phyloP scores from a whole-genome alignment of 2,329 filamentous ascomycete species.

The Biscogniauxia mediterranea region DNA sequence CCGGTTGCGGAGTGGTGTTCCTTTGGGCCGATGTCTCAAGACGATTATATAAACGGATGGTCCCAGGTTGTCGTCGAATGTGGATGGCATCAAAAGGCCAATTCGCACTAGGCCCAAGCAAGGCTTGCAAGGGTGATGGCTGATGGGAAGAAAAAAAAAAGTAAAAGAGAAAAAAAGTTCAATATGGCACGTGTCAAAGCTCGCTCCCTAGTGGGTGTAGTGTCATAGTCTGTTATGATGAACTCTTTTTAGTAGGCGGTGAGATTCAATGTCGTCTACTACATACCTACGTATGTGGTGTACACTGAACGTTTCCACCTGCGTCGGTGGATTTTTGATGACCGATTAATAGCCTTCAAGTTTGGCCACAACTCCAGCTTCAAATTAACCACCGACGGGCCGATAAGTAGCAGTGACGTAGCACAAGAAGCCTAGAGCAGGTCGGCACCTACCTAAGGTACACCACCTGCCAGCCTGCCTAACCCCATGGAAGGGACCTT shows the following conservation, averaged over 20 bases:
- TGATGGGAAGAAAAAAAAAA: background rate
- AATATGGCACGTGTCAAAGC: background rate
- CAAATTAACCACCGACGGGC: background rate
- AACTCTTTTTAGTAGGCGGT: background rate
- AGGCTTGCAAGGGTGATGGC: background rate
- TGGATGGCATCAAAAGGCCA: background rate
- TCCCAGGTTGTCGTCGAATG: conserved; percentile 1
- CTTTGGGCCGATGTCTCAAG: background rate
- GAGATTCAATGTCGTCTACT: background rate
- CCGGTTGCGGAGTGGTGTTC: background rate
- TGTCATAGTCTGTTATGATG: background rate
- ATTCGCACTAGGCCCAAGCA: background rate
- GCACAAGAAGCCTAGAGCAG: background rate
- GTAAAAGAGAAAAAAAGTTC: no score
- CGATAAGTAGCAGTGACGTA: background rate
- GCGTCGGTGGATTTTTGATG: background rate
- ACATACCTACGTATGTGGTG: no score
- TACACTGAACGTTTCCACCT: no score
- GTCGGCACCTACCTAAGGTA: background rate
- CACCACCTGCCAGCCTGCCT: no score
- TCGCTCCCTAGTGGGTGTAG: background rate
- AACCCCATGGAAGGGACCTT: background rate
- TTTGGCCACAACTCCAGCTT: background rate
- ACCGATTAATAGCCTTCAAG: background rate
- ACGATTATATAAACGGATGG: background rate